Percentiles rank a stretch among this genome's conserved stretches.
These are phyloP conservation scores for Coemansia sp. DNA, from an alignment of 192 early-diverging fungal species.

Conservation along the genomic window DNA sequence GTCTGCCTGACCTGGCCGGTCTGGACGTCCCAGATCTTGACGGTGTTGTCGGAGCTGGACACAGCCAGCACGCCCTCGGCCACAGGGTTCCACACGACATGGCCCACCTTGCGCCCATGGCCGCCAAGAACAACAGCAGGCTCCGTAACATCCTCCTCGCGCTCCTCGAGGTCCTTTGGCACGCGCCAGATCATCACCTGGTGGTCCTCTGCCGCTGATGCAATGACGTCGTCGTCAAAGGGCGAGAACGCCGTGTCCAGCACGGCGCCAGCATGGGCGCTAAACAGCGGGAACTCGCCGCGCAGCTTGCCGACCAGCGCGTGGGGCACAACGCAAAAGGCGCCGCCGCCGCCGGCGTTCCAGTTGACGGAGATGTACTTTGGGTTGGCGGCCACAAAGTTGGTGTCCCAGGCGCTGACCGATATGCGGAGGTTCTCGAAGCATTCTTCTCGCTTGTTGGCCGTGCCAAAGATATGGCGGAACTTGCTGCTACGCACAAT, in stretches of 20 bases:
- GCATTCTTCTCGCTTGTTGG: conserved; percentile 83
- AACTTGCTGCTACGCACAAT: conserved; percentile 84
- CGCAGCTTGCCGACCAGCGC: conserved; percentile 74
- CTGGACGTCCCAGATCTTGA: conserved; percentile 94
- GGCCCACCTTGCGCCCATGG: conserved; percentile 95
- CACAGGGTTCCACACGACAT: conserved; percentile 95
- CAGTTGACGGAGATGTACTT: conserved; percentile 79
- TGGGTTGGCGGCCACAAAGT: conserved; percentile 93
- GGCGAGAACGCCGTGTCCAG: conserved; percentile 98
- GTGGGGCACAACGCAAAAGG: conserved; percentile 92
- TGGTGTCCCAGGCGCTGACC: conserved; percentile 95
- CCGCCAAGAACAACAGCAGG: conserved; percentile 81
- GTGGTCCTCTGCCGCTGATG: conserved; percentile 79
- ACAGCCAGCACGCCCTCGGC: conserved; percentile 93
- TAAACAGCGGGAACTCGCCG: conserved; percentile 85
- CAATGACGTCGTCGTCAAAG: conserved; percentile 96
- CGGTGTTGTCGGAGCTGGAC: conserved; percentile 83
- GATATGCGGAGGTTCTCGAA: conserved; percentile 93
- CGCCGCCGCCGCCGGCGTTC: conserved; percentile 86
- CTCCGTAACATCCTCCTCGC: conserved; percentile 70
- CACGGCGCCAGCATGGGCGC: conserved; percentile 91
- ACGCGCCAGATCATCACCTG: conserved; percentile 96
- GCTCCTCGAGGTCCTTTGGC: conserved; percentile 71
- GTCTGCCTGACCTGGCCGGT: conserved; percentile 72
- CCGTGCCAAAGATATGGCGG: conserved; percentile 93